Evolutionary conservation across 768 basidiomycete genomes (phyloP).

Genomic region (Favolaschia claudopus): DNA sequence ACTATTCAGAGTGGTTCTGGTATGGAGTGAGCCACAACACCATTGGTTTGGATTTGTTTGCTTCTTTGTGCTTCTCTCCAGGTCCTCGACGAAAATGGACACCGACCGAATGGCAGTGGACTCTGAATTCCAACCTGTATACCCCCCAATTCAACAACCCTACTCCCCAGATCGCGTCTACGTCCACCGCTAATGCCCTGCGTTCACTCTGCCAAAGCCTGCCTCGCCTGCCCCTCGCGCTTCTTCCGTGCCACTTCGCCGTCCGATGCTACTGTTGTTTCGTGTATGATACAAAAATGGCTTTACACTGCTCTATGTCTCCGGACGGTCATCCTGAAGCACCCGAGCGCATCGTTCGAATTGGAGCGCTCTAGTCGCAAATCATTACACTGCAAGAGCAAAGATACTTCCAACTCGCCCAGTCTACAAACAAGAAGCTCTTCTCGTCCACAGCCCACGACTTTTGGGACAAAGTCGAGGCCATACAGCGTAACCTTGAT

Average conservation of each 20-base stretch:
- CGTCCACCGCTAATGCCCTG: not conserved
- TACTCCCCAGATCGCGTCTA: not conserved
- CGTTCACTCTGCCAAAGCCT: not conserved
- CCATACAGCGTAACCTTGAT: constrained; percentile 83
- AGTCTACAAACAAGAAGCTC: constrained; percentile 78
- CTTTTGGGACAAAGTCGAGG: constrained; percentile 91
- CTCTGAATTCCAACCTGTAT: not conserved
- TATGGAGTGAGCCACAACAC: too few species aligned
- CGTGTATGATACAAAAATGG: constrained; percentile 89
- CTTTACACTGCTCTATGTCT: constrained; percentile 67
- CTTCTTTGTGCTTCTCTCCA: not conserved
- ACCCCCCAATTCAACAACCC: not conserved
- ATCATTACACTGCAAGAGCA: constrained; percentile 74
- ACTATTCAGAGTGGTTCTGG: too few species aligned
- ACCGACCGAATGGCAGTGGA: constrained; percentile 16
- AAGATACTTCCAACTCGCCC: constrained; percentile 77
- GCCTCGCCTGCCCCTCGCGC: constrained; percentile 40
- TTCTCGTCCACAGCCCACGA: constrained; percentile 91
- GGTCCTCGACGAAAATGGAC: not conserved
- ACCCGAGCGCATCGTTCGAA: constrained; percentile 84
- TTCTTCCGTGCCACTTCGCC: constrained; percentile 50
- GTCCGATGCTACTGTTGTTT: constrained; percentile 67
- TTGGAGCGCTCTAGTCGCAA: constrained; percentile 72
- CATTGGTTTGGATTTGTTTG: not conserved
- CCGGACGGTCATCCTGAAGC: constrained; percentile 69